phyloP scores from a whole-genome alignment of 2,329 filamentous ascomycete genomes.

The Sclerotinia sclerotiorum region DNA sequence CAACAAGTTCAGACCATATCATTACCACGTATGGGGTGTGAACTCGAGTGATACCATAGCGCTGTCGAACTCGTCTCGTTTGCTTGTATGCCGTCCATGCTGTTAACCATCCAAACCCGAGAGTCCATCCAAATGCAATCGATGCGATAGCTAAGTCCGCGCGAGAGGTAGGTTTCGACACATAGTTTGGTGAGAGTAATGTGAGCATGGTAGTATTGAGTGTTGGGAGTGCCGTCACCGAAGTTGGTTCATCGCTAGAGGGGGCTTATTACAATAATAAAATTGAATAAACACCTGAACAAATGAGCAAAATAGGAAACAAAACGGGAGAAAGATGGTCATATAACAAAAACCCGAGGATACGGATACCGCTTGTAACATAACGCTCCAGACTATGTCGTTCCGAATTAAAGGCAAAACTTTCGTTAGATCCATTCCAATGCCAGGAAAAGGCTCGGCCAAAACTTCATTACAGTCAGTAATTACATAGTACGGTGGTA shows the following conservation, averaged over 20 bases:
- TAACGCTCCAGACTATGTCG: background rate
- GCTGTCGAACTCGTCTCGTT: slow-evolving; percentile 39
- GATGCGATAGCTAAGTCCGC: slow-evolving; percentile 43
- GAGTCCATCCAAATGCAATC: slow-evolving; percentile 43
- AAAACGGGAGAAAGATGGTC: background rate
- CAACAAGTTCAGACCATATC: slow-evolving; percentile 46
- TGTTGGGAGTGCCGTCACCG: background rate
- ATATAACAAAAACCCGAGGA: background rate
- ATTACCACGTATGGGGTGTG: slow-evolving; percentile 38
- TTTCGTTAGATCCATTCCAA: background rate
- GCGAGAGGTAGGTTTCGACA: slow-evolving; percentile 22
- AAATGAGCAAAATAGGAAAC: background rate
- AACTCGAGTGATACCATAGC: slow-evolving; percentile 37
- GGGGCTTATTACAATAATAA: background rate
- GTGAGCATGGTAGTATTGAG: slow-evolving; percentile 1
- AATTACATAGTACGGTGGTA: no score
- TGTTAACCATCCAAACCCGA: slow-evolving; percentile 43
- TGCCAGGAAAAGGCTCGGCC: background rate
- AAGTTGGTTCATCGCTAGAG: background rate
- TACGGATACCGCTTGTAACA: background rate
- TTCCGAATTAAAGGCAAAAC: background rate
- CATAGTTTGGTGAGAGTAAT: slow-evolving; percentile 20
- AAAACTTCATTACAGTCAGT: background rate
- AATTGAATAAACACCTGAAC: background rate
- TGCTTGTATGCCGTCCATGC: slow-evolving; percentile 42